Base-by-base conservation (phyloP, 164 flowering plant genomes). In the Vitis rotundifolia region DNA sequence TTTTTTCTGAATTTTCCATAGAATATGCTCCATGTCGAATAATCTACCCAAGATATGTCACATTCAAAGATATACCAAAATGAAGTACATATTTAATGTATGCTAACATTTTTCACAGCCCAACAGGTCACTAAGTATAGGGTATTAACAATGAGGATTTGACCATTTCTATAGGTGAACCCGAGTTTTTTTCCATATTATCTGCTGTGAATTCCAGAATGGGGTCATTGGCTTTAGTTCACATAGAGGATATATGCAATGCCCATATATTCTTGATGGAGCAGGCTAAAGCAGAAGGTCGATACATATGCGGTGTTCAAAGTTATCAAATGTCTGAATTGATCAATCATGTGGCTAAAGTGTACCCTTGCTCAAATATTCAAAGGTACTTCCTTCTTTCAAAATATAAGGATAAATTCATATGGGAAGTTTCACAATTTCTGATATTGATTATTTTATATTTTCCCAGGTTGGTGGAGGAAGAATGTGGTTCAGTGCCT, bases 181-280 rank as follows among this genome's bases (percentile, higher is more conserved):
- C 72, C 9, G 75, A 73, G 52, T 66, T 83, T 44, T 78, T 69
- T 26, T 63, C 81, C 0, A 86, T 91, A 76, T 63, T 91, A 63
- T 63, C 74, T 18, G 86, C 90, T 16, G 92, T 91, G 15, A 81
- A 81, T 61, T 56, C 83, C 3, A 84, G 94, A 80, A 84, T 89
- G 92, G 97, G 97, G 1, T 88, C 93, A 11, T 78, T 91, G 54
- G 78, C 88, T 56, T 68, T 91, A 66, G 89, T 87, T 61, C 97
- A 91, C 66, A 80, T 87, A 11, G 88, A 89, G 66, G 97, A 91
- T 68, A 79, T 87, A 71, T 88, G 92, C 84, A 82, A 73, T 71
- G 94, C 93, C 26, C 97, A 91, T 71, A 76, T 87, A 12, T 91
- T 88, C 63, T 77, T 91, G 15, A 89, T 91, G 97, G 84, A 88